Base-by-base conservation (phyloP, 495 filamentous ascomycete species). In the Cryomyces minteri region DNA sequence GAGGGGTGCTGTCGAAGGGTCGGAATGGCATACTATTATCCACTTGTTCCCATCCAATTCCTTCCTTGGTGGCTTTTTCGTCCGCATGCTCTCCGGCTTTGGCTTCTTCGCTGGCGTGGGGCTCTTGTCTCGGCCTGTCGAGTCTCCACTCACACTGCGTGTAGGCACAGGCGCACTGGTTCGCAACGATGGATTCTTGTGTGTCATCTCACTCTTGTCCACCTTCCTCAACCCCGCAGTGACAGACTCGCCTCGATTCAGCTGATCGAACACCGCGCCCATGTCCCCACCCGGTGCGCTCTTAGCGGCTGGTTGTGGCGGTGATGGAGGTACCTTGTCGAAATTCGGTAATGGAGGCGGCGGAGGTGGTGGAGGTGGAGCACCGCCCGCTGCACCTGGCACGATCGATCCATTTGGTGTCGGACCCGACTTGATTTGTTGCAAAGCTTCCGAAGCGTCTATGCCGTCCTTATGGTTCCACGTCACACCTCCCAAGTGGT, bases 1-100 rank as follows among this genome's bases (percentile, higher is more conserved):
- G 18, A 11, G 11, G 8, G 28, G 38, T 32, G 28, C 3, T 10
- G 18, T 34, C 14, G 18, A 43, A 34, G 49, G 8, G 0, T 31
- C 11, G 29, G 32, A 10, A 8, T 9, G 18, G 54, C 63, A 52
- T 64, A 82, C 78, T 53, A 98, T 73, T 44, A 81, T 71, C 92
- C 92, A 99, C 63, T 95, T 95, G 61, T 82, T 94, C 48, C 88
- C 86, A 49, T 94, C 87, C 6, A 96, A 73, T 51, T 88, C 85
- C 69, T 86, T 94, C 62, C 79, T 84, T 6, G 84, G 74, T 32
- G 85, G 87, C 68, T 88, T 94, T 69, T 93, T 94, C 10, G 79
- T 72, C 25, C 87, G 84, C 83, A 98, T 84, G 62, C 72, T 84
- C 60, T 93, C 81, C 10, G 90, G 90, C 68, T 98, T 98, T 29